These are phyloP conservation scores for Euryodendron excelsum DNA, from an alignment of 148 eudicot species.

Conservation along the genomic window DNA sequence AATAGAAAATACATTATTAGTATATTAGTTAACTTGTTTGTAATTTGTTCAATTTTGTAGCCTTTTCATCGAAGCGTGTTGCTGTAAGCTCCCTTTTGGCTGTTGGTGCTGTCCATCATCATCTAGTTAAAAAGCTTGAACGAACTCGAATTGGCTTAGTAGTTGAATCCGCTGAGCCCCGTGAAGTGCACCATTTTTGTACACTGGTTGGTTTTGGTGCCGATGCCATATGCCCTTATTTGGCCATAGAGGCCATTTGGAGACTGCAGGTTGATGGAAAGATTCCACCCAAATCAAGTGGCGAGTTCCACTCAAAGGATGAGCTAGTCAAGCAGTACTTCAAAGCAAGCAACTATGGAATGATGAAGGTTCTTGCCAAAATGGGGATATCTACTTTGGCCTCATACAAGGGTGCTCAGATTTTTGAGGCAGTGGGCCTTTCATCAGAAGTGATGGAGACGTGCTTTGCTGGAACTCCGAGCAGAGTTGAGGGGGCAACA, in stretches of 20 bases:
- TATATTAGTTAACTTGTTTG: not conserved
- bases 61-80: slow-evolving; percentile 74
- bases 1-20: not conserved
- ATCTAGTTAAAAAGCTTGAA: slow-evolving; percentile 82
- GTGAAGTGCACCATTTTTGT: slow-evolving; percentile 99
- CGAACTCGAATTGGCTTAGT: slow-evolving; percentile 84
- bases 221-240: slow-evolving; percentile 94
- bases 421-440: slow-evolving; percentile 97
- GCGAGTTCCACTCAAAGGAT: slow-evolving; percentile 75
- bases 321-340: slow-evolving; percentile 85
- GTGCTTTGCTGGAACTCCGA: slow-evolving; percentile 90
- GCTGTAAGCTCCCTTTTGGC: slow-evolving; percentile 96
- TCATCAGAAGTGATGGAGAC: slow-evolving; percentile 91
- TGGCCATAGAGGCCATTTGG: slow-evolving; percentile 92
- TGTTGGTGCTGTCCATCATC: slow-evolving; percentile 97
- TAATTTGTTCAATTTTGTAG: slow-evolving; percentile 32
- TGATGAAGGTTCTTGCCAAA: slow-evolving; percentile 99
- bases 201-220: slow-evolving; percentile 97
- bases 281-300: slow-evolving; percentile 84
- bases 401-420: slow-evolving; percentile 98
- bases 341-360: slow-evolving; percentile 89
- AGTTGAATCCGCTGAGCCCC: slow-evolving; percentile 96
- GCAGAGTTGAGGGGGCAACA: slow-evolving; percentile 98
- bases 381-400: slow-evolving; percentile 99
- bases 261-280: slow-evolving; percentile 97